Conservation (phyloP, 1,139 yeast genomes). For the Tardiomyces depauwii region DNA sequence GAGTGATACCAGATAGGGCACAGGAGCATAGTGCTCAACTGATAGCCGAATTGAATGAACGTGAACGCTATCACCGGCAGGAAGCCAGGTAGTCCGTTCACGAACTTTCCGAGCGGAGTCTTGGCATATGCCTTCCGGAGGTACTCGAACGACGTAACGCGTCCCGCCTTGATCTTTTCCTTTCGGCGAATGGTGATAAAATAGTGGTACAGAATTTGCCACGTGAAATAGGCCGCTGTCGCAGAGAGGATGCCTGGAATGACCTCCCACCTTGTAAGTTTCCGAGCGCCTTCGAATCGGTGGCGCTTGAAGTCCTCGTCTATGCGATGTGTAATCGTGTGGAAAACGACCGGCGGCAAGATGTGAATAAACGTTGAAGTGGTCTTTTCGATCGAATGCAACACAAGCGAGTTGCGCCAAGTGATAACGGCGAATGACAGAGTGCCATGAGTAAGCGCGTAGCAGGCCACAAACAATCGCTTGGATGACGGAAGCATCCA, state of each 20-base stretch:
- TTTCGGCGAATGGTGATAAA: constrained; percentile 76
- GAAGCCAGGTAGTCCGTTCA: constrained; percentile 71
- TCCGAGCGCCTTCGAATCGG: constrained; percentile 75
- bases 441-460: constrained; percentile 81
- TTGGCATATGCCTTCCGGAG: constrained; percentile 61
- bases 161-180: constrained; percentile 75
- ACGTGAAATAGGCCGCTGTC: constrained; percentile 72
- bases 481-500: constrained; percentile 76
- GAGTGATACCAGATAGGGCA: constrained; percentile 80
- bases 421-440: constrained; percentile 89
- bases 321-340: constrained; percentile 78
- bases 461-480: constrained; percentile 67
- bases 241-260: constrained; percentile 67
- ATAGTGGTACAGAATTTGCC: constrained; percentile 88
- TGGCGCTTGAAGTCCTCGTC: constrained; percentile 39
- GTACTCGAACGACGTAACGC: constrained; percentile 80
- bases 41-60: constrained; percentile 76
- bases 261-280: constrained; percentile 57
- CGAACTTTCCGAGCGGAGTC: constrained; percentile 60
- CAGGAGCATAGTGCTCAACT: constrained; percentile 75
- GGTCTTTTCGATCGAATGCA: constrained; percentile 89
- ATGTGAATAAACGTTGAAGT: constrained; percentile 87
- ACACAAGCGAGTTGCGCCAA: constrained; percentile 88
- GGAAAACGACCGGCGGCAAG: constrained; percentile 81
- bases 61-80: constrained; percentile 82